Percentiles rank a stretch among this genome's conserved stretches.
Evolutionary conservation across 176 grass and related monocot genomes (phyloP).

Genomic region (Musa troglodytarum): DNA sequence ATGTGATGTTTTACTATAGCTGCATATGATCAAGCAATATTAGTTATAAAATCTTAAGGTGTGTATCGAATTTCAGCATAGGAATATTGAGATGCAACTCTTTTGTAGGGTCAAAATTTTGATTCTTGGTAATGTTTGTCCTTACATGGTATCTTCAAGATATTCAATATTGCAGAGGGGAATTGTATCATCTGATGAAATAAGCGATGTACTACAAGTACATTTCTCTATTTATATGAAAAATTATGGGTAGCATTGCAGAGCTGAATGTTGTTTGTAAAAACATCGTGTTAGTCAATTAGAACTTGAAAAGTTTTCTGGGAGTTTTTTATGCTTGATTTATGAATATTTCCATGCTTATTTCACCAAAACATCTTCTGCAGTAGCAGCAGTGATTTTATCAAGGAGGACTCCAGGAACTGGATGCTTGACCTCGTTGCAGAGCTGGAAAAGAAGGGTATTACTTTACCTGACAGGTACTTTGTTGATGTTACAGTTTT

Average conservation of each 20-base stretch:
- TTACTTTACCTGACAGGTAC: conserved; percentile 88
- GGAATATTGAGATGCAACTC: neutral
- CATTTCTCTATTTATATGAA: neutral
- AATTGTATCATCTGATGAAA: neutral
- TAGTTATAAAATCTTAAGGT: too few species aligned
- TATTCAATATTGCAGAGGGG: neutral
- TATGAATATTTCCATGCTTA: neutral
- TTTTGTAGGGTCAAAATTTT: too few species aligned
- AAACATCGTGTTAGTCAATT: neutral
- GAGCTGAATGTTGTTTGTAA: neutral
- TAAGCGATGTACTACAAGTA: neutral
- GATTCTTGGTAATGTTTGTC: neutral
- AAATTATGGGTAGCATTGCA: neutral
- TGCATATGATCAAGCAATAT: too few species aligned
- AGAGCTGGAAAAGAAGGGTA: conserved; percentile 77
- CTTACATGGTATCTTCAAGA: neutral
- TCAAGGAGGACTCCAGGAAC: conserved; percentile 48
- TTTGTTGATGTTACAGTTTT: conserved; percentile 15
- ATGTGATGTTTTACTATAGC: neutral
- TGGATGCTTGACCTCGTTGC: conserved; percentile 57
- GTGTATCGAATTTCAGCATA: neutral
- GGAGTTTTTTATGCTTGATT: neutral
- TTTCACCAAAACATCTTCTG: conserved; percentile 18
- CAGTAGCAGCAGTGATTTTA: conserved; percentile 33
- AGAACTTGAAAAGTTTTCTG: neutral